These are phyloP conservation scores for Xylariaceae sp. DNA, from an alignment of 2,329 filamentous ascomycete species.

Conservation along the genomic window DNA sequence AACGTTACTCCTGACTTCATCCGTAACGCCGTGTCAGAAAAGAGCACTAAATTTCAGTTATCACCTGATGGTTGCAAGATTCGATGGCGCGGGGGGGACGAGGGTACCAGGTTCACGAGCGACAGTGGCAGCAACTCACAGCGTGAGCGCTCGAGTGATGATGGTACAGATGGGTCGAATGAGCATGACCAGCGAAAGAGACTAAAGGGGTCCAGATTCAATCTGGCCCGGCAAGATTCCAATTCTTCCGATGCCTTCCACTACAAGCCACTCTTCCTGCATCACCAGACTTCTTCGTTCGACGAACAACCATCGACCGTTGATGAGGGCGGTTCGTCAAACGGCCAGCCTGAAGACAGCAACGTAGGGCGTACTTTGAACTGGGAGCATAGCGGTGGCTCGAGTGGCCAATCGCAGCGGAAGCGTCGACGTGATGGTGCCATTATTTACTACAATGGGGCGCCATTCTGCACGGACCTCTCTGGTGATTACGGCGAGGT, in stretches of 20 bases:
- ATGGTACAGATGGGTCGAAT: conserved; percentile 52
- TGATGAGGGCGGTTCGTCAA: conserved; percentile 58
- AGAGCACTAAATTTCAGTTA: conserved; percentile 78
- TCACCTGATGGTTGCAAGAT: conserved; percentile 80
- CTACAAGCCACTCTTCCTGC: conserved; percentile 69
- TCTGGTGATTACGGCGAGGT: conserved; percentile 67
- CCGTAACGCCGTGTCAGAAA: conserved; percentile 71
- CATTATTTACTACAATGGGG: conserved; percentile 84
- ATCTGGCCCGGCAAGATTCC: conserved; percentile 44
- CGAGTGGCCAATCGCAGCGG: conserved; percentile 51
- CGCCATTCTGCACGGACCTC: conserved; percentile 81
- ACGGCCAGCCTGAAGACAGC: conserved; percentile 55
- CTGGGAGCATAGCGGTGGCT: conserved; percentile 50
- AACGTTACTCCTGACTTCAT: conserved; percentile 83
- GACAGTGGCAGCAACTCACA: conserved; percentile 61
- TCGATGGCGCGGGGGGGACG: conserved; percentile 75
- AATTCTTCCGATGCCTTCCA: conserved; percentile 60
- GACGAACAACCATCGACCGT: conserved; percentile 53
- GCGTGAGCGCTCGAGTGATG: conserved; percentile 57
- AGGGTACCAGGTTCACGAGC: conserved; percentile 70
- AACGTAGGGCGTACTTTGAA: conserved; percentile 54
- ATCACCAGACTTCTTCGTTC: conserved; percentile 50
- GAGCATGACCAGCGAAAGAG: conserved; percentile 53
- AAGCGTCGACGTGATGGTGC: conserved; percentile 71
- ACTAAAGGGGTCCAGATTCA: conserved; percentile 51